Evolutionary conservation across 2,329 filamentous ascomycete species (phyloP), one percentile per base, ranked within the genome.

Genomic region (Fusarium xylarioides): DNA sequence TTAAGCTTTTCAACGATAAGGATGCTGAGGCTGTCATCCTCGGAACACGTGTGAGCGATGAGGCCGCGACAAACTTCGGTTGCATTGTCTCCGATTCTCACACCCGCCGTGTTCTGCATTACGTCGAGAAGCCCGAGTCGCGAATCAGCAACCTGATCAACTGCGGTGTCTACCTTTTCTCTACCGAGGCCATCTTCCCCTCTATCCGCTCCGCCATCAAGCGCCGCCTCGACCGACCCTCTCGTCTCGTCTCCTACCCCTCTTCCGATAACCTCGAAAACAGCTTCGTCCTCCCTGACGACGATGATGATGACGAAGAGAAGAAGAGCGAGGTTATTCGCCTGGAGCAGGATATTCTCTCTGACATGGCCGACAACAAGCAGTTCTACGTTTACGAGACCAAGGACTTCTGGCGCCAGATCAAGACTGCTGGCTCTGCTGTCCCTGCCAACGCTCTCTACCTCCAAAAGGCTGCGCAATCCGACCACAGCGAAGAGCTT

Each of bases 321-420:
- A 89, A 89, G 83, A 92, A 92, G 84, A 95, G 91, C 80, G 92
- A 97, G 79, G 94, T 97, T 55, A 93, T 99, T 76, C 93, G 96
- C 59, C 89, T 99, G 63, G 96, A 99, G 86, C 96, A 98, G 85
- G 96, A 99, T 81, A 97, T 98, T 58, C 89, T 99, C 67, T 93
- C 95, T 57, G 95, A 98, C 80, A 91, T 98, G 79, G 95, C 96
- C 70, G 96, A 98, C 84, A 97, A 91, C 89, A 96, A 97, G 85
- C 94, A 96, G 83, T 99, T 99, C 87, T 98, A 95, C 84, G 96
- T 98, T 37, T 93, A 97, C 82, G 96, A 99, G 86, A 98, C 95
- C 75, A 97, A 97, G 86, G 96, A 98, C 83, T 99, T 99, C 84
- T 99, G 96, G 96, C 94, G 96, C 78, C 96, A 99, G 87, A 98